phyloP scores from a whole-genome alignment of 225 moss, liverwort and hornwort genomes.

The Anthoceros angustus region DNA sequence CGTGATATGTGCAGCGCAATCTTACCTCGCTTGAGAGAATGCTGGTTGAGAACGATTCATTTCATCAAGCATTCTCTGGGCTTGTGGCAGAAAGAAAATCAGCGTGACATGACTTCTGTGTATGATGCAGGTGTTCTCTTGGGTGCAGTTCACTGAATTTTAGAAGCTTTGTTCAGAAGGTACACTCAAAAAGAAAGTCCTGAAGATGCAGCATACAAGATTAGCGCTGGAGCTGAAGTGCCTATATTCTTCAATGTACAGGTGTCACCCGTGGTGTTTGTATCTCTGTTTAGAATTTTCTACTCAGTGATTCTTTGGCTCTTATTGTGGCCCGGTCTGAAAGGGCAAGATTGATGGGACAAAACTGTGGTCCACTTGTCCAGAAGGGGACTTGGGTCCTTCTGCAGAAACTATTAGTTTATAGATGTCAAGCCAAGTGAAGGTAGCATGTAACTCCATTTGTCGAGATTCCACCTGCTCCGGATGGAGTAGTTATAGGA shows the following conservation, averaged over 20 bases:
- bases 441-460: too few species aligned
- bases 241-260: background rate
- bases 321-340: too few species aligned
- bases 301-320: too few species aligned
- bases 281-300: background rate
- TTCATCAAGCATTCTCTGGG: background rate
- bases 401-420: too few species aligned
- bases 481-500: too few species aligned
- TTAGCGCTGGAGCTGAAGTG: constrained; percentile 17
- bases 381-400: too few species aligned
- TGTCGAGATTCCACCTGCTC: too few species aligned
- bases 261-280: background rate
- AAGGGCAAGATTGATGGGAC: too few species aligned
- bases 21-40: background rate
- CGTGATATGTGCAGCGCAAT: constrained; percentile 31
- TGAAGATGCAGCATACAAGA: constrained; percentile 81
- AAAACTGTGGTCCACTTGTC: too few species aligned
- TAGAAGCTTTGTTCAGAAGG: constrained; percentile 73
- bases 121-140: constrained; percentile 53
- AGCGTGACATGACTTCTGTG: background rate
- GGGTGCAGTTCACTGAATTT: constrained; percentile 88
- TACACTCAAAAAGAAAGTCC: constrained; percentile 76
- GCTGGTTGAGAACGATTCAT: too few species aligned
- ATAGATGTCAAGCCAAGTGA: too few species aligned
- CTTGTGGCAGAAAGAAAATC: background rate